Evolutionary conservation across 306 rosid species (phyloP).

Genomic region (Oxytropis ochrocephala): DNA sequence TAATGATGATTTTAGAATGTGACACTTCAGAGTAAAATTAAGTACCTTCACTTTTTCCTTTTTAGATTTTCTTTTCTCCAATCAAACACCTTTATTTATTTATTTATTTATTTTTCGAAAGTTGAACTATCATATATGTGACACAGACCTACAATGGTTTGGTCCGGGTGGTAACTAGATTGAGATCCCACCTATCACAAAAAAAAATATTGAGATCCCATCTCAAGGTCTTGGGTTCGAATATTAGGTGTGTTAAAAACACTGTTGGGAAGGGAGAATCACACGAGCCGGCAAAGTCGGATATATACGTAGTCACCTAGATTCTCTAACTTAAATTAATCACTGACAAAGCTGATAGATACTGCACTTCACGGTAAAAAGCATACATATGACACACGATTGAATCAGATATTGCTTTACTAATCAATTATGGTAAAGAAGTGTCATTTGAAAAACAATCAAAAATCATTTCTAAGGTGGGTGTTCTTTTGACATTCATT

Average conservation of each 20-base stretch:
- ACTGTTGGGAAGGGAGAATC: too few relatives aligned
- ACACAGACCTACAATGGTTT: too few relatives aligned
- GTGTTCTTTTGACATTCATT: conserved; percentile 26
- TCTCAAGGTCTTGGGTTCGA: too few relatives aligned
- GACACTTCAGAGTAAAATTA: conserved; percentile 2
- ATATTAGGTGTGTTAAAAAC: too few relatives aligned
- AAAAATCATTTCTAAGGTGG: conserved; percentile 19
- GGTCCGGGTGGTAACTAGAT: too few relatives aligned
- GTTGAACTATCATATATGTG: conserved; percentile 4
- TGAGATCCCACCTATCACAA: too few relatives aligned
- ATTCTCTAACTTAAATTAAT: too few relatives aligned
- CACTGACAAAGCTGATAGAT: too few relatives aligned
- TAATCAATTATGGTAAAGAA: conserved; percentile 21
- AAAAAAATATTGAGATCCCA: too few relatives aligned
- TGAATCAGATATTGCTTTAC: not conserved
- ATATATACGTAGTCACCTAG: too few relatives aligned
- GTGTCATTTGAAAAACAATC: conserved; percentile 19
- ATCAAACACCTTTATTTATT: not conserved
- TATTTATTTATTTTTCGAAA: not conserved
- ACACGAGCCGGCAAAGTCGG: too few relatives aligned
- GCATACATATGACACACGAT: not conserved
- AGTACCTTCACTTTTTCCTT: conserved; percentile 4
- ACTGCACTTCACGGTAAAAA: too few relatives aligned
- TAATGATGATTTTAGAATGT: conserved; percentile 22
- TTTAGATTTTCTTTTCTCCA: not conserved